Evolutionary conservation across 306 rosid genomes (phyloP), one percentile per base, ranked within the genome.

Genomic region (Macrotyloma uniflorum): DNA sequence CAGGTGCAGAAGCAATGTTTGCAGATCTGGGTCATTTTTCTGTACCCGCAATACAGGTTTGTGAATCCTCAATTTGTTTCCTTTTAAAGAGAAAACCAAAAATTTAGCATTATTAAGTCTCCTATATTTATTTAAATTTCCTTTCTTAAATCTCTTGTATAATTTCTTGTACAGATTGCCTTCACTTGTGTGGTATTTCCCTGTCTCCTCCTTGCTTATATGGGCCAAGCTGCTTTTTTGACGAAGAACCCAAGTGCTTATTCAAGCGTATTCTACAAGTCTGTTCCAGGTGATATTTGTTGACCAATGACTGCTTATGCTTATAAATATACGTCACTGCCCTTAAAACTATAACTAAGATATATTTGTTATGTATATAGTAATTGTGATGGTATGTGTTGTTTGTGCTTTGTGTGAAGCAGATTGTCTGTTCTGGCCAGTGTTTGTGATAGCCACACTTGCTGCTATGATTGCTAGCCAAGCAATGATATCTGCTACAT

Each of bases 391-490:
- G 74, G 28, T 75, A 28, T 45, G 76, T 74, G 9, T 54, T 50
- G 51, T 70, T 64, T 69, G 61, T 74, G 55, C 74, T 78, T 67
- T 79, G 72, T 77, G 80, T 78, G 82, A 76, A 86, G 53, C 96
- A 95, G 98, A 66, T n/a, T 58, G 80, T 78, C 87, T 95, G 75
- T 95, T 95, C 88, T 95, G 98, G 98, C 98, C 98, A 14, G 90
- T 95, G 86, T 86, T 95, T 61, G 92, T 89, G 80, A 61, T 90
- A 74, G 98, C 98, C 59, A 87, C 98, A 61, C 90, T 95, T 65
- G 98, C 97, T 66, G 98, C 98, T 38, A 92, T 95, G 97, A 91
- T 95, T 91, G 98, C 98, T 42, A 95, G 98, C 89, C 98, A 95
- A 88, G 98, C 98, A 43, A 95, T 95, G 98, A 95, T 95, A 85